phyloP scores from a whole-genome alignment of 139 green algal genomes.

The Limnomonas spitsbergensis region DNA sequence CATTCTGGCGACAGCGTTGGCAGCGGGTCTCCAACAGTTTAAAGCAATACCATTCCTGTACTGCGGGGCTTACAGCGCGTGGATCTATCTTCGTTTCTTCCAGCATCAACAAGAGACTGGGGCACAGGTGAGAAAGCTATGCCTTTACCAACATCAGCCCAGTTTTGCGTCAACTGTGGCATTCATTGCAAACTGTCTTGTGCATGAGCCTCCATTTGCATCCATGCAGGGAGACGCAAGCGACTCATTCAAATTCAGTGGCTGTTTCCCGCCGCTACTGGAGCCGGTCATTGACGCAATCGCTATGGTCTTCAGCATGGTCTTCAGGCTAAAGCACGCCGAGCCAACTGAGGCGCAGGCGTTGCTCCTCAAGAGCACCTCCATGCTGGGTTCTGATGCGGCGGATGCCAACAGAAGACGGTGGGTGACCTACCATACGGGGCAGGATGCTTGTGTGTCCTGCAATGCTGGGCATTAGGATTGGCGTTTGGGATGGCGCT shows the following conservation, averaged over 20 bases:
- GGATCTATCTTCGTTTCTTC: conserved; percentile 91
- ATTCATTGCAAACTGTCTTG: neutral
- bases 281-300: conserved; percentile 49
- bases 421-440: too few relatives aligned
- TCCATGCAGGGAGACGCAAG: conserved; percentile 63
- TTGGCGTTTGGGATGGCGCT: too few relatives aligned
- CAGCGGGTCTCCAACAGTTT: neutral
- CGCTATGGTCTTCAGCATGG: conserved; percentile 24
- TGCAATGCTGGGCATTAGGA: too few relatives aligned
- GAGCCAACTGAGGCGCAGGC: neutral
- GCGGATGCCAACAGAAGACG: conserved; percentile 65
- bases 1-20: conserved; percentile 7
- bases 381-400: conserved; percentile 54
- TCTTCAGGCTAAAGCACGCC: conserved; percentile 42
- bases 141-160: neutral
- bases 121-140: neutral
- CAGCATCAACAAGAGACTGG: conserved; percentile 46
- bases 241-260: conserved; percentile 82
- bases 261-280: conserved; percentile 72
- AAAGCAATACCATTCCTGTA: conserved; percentile 61
- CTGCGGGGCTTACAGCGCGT: conserved; percentile 72
- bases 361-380: neutral
- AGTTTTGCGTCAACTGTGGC: neutral
- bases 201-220: neutral
- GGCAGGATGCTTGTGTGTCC: too few relatives aligned